Evolutionary conservation across 2,329 filamentous ascomycete species (phyloP).

Genomic region (Alternaria brassicicola): DNA sequence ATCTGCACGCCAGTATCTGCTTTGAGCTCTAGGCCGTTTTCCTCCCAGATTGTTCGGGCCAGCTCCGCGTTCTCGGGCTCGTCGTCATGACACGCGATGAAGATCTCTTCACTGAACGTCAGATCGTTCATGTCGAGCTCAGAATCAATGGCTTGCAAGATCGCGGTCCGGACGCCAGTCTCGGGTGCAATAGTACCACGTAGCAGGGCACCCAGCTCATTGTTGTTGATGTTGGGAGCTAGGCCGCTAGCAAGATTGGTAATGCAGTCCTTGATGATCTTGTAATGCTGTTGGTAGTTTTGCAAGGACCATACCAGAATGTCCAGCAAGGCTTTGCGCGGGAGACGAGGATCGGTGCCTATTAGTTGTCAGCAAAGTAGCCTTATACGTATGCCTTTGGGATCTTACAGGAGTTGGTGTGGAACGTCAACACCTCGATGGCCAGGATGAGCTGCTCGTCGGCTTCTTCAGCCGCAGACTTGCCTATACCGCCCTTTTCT

Average conservation of each 20-base stretch:
- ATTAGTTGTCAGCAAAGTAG: conserved; percentile 21
- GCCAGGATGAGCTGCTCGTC: conserved; percentile 91
- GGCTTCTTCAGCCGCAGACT: conserved; percentile 70
- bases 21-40: conserved; percentile 77
- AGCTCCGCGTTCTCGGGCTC: conserved; percentile 84
- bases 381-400: neutral
- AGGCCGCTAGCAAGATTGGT: conserved; percentile 84
- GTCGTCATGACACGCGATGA: conserved; percentile 91
- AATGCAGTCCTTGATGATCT: conserved; percentile 90
- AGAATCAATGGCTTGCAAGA: conserved; percentile 86
- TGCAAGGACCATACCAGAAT: conserved; percentile 83
- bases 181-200: conserved; percentile 80
- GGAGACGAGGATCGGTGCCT: conserved; percentile 72
- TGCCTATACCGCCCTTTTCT: conserved; percentile 77
- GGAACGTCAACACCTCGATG: conserved; percentile 86
- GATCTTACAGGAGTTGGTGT: conserved; percentile 73
- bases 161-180: conserved; percentile 77
- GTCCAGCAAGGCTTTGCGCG: conserved; percentile 74
- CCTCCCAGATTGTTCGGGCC: conserved; percentile 90
- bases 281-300: conserved; percentile 89
- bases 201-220: conserved; percentile 78
- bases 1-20: conserved; percentile 69
- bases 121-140: conserved; percentile 91
- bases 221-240: conserved; percentile 74
- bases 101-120: conserved; percentile 86